Base-by-base conservation (phyloP, 345 rosid genomes). In the Bretschneidera sinensis region DNA sequence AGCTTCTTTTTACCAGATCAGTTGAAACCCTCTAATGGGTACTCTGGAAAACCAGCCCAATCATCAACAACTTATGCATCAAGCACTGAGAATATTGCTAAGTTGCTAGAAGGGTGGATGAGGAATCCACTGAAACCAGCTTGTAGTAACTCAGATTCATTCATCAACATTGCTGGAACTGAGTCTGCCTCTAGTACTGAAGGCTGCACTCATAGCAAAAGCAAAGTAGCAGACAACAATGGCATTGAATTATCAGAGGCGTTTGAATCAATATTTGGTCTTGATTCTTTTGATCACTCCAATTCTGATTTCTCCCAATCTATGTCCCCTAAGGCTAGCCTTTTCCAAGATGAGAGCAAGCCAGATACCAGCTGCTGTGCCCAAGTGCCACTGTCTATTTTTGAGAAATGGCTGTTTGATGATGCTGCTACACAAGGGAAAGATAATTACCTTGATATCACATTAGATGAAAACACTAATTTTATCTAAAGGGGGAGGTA, bases 371-470 rank as follows among this genome's bases (percentile, higher is more conserved):
- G 62, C 61, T 57, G 53, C 48, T 50, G 33, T 43, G 60, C 45
- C 24, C 80, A 77, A 66, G 63, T 73, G 61, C 81, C 78, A 21
- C 68, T 78, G 64, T 80, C 88, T 21, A 58, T 80, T 79, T 74
- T 88, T 54, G 96, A 88, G 72, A 80, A 84, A 55, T 88, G 92
- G 89, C 79, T 83, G 18, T 72, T 78, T 62, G 91, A 88, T 52
- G 96, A 85, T 50, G 78, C 74, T 71, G 66, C 71, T 61, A 47
- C 60, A 60, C 78, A 55, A 45, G 82, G 57, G 63, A 81, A 73
- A 50, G 87, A n/a, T n/a, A n/a, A 77, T 31, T 72, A 24, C 33
- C 71, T 80, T 60, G 87, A 77, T 55, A 75, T 81, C 63, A 33
- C 55, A 57, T 60, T 79, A 67, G 84, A 81, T 71, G 87, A 71